Conservation (phyloP, 176 grass and related monocot genomes). For the Paspalum vaginatum region DNA sequence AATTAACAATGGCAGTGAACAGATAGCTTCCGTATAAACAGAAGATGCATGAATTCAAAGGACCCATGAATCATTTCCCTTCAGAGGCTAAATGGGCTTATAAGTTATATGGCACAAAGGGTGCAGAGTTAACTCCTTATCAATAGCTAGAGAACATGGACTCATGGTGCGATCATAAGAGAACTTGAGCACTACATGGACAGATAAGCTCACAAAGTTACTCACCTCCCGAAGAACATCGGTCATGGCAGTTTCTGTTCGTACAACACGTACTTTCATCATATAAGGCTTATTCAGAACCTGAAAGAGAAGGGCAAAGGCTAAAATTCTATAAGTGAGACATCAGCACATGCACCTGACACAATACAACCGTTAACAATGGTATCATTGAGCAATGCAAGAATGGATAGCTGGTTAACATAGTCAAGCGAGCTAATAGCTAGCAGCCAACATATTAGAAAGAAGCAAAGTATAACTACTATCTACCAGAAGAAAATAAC, state of each 20-base stretch:
- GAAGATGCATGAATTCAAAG: background rate
- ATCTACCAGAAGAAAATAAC: background rate
- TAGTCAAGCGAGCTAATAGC: conserved; percentile 12
- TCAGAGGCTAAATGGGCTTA: background rate
- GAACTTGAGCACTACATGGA: background rate
- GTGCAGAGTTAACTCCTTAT: background rate
- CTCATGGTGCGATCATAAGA: background rate
- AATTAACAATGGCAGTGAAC: background rate
- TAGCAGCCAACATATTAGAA: background rate
- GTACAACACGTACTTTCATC: conserved; percentile 70
- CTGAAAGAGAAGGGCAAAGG: conserved; percentile 37
- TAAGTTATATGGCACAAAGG: background rate
- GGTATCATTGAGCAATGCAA: background rate
- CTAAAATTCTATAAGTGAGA: conserved; percentile 37
- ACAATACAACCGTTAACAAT: background rate
- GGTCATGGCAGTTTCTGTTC: conserved; percentile 87
- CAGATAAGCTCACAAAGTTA: conserved; percentile 30
- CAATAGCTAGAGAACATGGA: background rate
- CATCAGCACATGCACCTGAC: background rate
- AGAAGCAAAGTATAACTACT: background rate
- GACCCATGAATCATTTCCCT: background rate
- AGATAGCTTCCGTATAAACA: background rate
- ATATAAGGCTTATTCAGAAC: conserved; percentile 81
- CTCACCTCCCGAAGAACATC: conserved; percentile 91
- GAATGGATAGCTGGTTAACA: conserved; percentile 7